Evolutionary conservation across 2,329 filamentous ascomycete genomes (phyloP).

Genomic region (Phaeomoniella chlamydospora): DNA sequence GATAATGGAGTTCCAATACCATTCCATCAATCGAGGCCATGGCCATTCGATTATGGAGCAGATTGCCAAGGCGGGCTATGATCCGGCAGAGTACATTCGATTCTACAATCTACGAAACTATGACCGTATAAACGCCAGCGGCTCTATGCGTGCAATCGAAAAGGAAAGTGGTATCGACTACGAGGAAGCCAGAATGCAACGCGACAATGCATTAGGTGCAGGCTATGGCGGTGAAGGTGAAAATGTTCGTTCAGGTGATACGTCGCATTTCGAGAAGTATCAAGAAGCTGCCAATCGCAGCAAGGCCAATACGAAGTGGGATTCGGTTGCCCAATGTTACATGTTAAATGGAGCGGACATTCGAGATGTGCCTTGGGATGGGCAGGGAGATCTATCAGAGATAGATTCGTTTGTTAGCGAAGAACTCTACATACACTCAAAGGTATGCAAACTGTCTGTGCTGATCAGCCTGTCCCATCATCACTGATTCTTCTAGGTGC

Average conservation of each 20-base stretch:
- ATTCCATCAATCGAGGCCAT: constrained; percentile 56
- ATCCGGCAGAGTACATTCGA: constrained; percentile 59
- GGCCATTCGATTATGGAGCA: constrained; percentile 65
- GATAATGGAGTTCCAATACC: constrained; percentile 82
- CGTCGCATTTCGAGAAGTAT: constrained; percentile 48
- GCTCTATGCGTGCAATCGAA: constrained; percentile 20
- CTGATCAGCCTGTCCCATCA: not conserved
- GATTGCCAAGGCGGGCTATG: constrained; percentile 49
- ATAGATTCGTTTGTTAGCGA: constrained; percentile 49
- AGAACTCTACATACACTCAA: constrained; percentile 46
- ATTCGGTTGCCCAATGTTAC: constrained; percentile 66
- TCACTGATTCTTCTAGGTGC: constrained; percentile 22
- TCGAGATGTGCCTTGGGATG: constrained; percentile 45
- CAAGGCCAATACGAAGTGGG: constrained; percentile 40
- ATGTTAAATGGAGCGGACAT: constrained; percentile 67
- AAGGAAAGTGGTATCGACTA: constrained; percentile 28
- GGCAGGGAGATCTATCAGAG: constrained; percentile 35
- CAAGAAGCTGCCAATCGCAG: constrained; percentile 51
- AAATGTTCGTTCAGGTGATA: constrained; percentile 12
- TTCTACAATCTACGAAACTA: constrained; percentile 81
- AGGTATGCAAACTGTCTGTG: constrained; percentile 22
- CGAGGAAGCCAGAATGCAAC: constrained; percentile 26
- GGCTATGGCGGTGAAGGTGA: constrained; percentile 25
- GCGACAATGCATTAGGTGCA: constrained; percentile 32
- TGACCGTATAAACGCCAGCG: constrained; percentile 56